Evolutionary conservation across 805 yeast species (phyloP).

Genomic region (Zygoascus ofunaensis): DNA sequence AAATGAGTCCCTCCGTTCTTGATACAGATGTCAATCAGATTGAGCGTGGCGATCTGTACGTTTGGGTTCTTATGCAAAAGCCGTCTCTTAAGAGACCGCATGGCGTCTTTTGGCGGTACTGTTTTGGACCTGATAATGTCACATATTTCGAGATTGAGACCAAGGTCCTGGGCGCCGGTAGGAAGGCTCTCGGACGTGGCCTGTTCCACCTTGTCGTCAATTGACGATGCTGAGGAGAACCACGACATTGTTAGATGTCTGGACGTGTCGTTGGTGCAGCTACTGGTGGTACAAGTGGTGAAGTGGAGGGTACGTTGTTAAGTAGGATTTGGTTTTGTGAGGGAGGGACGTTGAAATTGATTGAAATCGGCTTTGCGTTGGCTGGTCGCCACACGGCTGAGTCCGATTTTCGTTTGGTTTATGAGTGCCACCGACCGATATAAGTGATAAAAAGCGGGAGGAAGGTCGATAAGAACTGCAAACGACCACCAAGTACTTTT

Average conservation of each 20-base stretch:
- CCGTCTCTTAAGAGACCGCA: slow-evolving; percentile 74
- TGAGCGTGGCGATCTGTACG: slow-evolving; percentile 63
- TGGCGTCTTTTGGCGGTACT: slow-evolving; percentile 69
- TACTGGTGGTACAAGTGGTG: neutral
- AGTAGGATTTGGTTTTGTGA: no score
- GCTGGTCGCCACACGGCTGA: no score
- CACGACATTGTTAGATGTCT: slow-evolving; percentile 30
- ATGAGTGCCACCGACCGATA: no score
- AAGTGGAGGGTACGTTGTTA: neutral
- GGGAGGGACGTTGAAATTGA: no score
- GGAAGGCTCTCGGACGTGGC: slow-evolving; percentile 91
- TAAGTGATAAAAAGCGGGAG: no score
- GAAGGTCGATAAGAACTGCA: no score
- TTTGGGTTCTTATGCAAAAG: slow-evolving; percentile 70
- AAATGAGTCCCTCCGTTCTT: slow-evolving; percentile 91
- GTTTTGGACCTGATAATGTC: slow-evolving; percentile 78
- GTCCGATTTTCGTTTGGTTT: neutral
- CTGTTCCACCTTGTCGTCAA: slow-evolving; percentile 57
- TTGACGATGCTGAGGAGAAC: slow-evolving; percentile 28
- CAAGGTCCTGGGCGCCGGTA: slow-evolving; percentile 72
- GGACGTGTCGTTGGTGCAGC: neutral
- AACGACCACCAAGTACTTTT: neutral
- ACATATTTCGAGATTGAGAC: slow-evolving; percentile 71
- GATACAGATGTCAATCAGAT: slow-evolving; percentile 74
- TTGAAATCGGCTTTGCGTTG: no score